Evolutionary conservation across 73 alveolate species (phyloP).

Genomic region (Symbiodinium natans): DNA sequence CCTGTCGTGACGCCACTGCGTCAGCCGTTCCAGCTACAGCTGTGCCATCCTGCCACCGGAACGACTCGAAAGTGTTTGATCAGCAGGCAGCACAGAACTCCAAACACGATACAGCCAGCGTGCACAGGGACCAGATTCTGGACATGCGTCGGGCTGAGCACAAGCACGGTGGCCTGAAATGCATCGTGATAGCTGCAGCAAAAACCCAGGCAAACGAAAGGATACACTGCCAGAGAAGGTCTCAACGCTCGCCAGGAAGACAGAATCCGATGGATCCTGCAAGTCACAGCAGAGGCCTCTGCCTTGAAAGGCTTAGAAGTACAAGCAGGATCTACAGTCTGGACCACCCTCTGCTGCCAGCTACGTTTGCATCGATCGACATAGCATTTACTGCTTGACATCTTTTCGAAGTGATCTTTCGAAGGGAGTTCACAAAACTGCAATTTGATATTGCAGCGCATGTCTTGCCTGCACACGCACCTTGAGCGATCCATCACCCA

Average conservation of each 20-base stretch:
- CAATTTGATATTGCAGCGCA: too few relatives aligned
- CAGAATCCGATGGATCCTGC: neutral
- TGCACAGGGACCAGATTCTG: conserved; percentile 59
- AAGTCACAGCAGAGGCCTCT: too few relatives aligned
- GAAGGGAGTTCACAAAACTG: neutral
- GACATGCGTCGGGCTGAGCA: conserved; percentile 77
- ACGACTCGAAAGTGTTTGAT: neutral
- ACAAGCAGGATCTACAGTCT: neutral
- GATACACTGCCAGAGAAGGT: too few relatives aligned
- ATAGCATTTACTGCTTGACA: neutral
- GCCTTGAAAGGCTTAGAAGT: neutral
- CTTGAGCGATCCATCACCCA: conserved; percentile 60
- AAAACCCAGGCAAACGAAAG: neutral
- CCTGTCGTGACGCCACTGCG: conserved; percentile 70
- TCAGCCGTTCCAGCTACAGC: conserved; percentile 86
- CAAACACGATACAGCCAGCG: too few relatives aligned
- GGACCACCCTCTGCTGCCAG: too few relatives aligned
- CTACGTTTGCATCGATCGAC: too few relatives aligned
- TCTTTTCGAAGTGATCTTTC: neutral
- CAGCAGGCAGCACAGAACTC: too few relatives aligned
- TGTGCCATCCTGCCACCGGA: conserved; percentile 40
- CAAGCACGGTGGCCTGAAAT: conserved; percentile 38
- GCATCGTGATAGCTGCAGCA: neutral
- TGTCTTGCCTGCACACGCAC: conserved; percentile 73
- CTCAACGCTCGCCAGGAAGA: too few relatives aligned